These are phyloP conservation scores for Neofusicoccum laricinum DNA, from an alignment of 2,329 filamentous ascomycete genomes.

Conservation along the genomic window DNA sequence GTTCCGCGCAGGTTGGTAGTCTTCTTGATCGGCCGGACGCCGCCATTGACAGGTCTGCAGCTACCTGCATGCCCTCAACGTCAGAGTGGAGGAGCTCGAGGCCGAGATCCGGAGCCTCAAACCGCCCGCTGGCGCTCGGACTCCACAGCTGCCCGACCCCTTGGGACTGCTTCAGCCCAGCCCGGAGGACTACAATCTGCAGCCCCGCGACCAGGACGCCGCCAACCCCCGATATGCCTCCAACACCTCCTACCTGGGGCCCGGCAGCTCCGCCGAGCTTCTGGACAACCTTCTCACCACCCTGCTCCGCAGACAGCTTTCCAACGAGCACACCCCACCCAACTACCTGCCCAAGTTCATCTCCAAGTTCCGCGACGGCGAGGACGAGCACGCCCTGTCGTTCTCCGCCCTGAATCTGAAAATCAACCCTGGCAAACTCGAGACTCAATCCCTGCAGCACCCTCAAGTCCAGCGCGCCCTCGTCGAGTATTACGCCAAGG, in stretches of 20 bases:
- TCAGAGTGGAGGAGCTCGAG: slow-evolving; percentile 13
- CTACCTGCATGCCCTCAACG: slow-evolving; percentile 12
- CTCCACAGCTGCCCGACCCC: not conserved
- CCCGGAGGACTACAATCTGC: not conserved
- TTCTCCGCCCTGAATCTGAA: slow-evolving; percentile 7
- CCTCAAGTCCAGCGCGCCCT: slow-evolving; percentile 13
- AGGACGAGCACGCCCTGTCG: not conserved
- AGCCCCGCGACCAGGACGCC: not conserved
- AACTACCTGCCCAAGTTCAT: not conserved
- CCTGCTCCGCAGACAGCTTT: not conserved
- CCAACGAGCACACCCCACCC: not conserved
- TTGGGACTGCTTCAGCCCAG: not conserved
- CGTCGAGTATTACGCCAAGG: slow-evolving; percentile 8
- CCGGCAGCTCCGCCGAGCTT: slow-evolving; percentile 9
- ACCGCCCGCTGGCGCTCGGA: not conserved
- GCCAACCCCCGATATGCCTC: not conserved
- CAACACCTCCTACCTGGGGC: not conserved
- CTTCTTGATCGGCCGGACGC: too few relatives aligned
- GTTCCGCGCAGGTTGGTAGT: slow-evolving; percentile 6
- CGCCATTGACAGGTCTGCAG: not conserved
- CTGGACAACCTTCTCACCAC: not conserved
- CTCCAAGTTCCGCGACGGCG: not conserved
- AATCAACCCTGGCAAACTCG: slow-evolving; percentile 3
- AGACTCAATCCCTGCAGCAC: slow-evolving; percentile 8
- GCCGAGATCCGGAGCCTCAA: slow-evolving; percentile 2